These are phyloP conservation scores for Metschnikowia lachancei DNA, from an alignment of 805 yeast genomes.

Conservation along the genomic window DNA sequence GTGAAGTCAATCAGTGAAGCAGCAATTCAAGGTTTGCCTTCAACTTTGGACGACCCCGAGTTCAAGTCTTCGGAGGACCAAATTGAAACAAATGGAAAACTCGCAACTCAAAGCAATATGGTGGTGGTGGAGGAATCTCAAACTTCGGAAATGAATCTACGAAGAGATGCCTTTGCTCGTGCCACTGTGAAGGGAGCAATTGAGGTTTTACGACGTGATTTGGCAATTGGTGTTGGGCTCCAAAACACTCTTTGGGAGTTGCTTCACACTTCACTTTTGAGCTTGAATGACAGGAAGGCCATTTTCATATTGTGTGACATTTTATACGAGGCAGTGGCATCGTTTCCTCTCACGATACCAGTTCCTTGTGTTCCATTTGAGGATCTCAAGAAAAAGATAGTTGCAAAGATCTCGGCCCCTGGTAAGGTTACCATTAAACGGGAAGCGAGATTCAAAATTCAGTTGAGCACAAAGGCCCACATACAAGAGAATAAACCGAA, in stretches of 20 bases:
- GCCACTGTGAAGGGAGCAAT: slow-evolving; percentile 63
- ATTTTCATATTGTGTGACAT: slow-evolving; percentile 66
- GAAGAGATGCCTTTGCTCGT: slow-evolving; percentile 66
- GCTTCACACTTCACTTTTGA: slow-evolving; percentile 57
- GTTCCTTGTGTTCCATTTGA: slow-evolving; percentile 57
- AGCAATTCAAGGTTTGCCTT: slow-evolving; percentile 61
- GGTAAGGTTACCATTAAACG: slow-evolving; percentile 60
- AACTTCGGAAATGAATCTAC: slow-evolving; percentile 41
- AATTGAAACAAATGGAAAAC: slow-evolving; percentile 16
- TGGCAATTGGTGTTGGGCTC: slow-evolving; percentile 56
- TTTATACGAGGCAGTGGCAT: slow-evolving; percentile 59
- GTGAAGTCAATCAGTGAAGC: slow-evolving; percentile 57
- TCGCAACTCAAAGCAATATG: slow-evolving; percentile 28
- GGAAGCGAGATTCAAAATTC: slow-evolving; percentile 56
- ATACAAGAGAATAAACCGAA: slow-evolving; percentile 5
- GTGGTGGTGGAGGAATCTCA: slow-evolving; percentile 59
- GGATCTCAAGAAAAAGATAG: slow-evolving; percentile 52
- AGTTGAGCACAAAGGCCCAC: slow-evolving; percentile 26
- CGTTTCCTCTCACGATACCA: slow-evolving; percentile 58
- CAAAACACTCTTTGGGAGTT: slow-evolving; percentile 64
- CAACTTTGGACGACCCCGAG: slow-evolving; percentile 64
- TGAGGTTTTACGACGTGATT: slow-evolving; percentile 59
- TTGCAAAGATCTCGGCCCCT: slow-evolving; percentile 52
- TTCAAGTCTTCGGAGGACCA: slow-evolving; percentile 39
- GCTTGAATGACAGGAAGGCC: slow-evolving; percentile 57